Base-by-base conservation (phyloP, 805 yeast species). In the Saccharomycopsis fodiens region DNA sequence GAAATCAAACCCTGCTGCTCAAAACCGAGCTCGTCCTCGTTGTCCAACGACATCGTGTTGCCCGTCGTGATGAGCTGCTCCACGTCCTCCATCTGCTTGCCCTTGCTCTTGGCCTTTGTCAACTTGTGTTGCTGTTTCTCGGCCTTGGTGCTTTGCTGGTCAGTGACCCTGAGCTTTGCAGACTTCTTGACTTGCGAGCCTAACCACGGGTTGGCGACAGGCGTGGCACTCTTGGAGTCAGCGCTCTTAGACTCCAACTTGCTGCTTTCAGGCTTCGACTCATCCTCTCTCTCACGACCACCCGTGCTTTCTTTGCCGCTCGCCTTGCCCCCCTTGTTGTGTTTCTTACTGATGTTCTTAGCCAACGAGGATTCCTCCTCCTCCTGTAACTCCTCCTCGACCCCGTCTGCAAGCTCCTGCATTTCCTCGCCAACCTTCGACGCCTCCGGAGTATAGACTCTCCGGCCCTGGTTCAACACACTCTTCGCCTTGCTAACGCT, bases 1-100 rank as follows among this genome's bases (percentile, higher is more conserved):
- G 82, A 78, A 51, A 93, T 83, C 38, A 93, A 70, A 44, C 86
- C 89, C 53, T 79, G 78, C 58, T 88, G 95, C 54, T 78, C 76
- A 68, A 88, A 85, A 48, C 67, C 69, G 27, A 65, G 60, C 1
- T 60, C 64, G 5, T 59, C 66, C 15, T 65, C 74, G 23, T 30
- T 37, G 12, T 35, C 31, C 43, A 35, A 32, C 19, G 40, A 15
- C 29, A 51, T 22, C 1, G 54, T 44, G 10, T 43, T 41, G 44
- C 57, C 54, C 42, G 59, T 53, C 48, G 63, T 60, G 32, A 63
- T 61, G 16, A 59, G 51, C 4, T 25, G n/a, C 22, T 12, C 36
- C 12, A 36, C 23, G 36, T 42, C 20, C 19, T 39, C 34, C 35
- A 32, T 17, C 34, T 48, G 52, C 40, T 48, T 57, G 20, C 46